Evolutionary conservation across 2,329 filamentous ascomycete genomes (phyloP).

Genomic region (Raffaelea arxii): DNA sequence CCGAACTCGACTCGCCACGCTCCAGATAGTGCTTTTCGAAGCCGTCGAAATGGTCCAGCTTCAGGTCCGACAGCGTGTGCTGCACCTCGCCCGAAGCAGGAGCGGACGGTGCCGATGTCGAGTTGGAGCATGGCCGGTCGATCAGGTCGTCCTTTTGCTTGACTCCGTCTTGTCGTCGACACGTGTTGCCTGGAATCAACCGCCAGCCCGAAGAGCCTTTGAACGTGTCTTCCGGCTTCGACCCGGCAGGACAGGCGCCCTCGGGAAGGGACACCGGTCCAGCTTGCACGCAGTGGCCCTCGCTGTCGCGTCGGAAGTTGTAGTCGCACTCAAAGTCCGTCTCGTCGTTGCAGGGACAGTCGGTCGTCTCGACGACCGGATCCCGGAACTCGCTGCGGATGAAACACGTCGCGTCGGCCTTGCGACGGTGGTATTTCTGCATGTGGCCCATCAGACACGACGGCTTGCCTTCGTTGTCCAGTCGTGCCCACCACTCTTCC

Average conservation of each 20-base stretch:
- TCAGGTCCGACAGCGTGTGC: slow-evolving; percentile 36
- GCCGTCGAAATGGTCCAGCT: slow-evolving; percentile 48
- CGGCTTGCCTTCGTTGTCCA: slow-evolving; percentile 69
- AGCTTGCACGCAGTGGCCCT: slow-evolving; percentile 59
- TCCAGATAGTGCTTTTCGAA: slow-evolving; percentile 68
- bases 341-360: slow-evolving; percentile 69
- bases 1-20: slow-evolving; percentile 52
- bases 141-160: slow-evolving; percentile 61
- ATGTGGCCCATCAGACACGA: slow-evolving; percentile 95
- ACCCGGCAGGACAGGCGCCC: slow-evolving; percentile 55
- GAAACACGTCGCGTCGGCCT: slow-evolving; percentile 82
- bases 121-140: slow-evolving; percentile 67
- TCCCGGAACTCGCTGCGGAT: slow-evolving; percentile 79
- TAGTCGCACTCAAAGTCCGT: slow-evolving; percentile 98
- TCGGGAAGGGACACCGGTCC: slow-evolving; percentile 57
- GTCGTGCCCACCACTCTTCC: slow-evolving; percentile 79
- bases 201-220: slow-evolving; percentile 84
- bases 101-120: slow-evolving; percentile 32
- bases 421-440: slow-evolving; percentile 76
- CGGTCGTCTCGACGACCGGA: slow-evolving; percentile 55
- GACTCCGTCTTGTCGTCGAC: slow-evolving; percentile 49
- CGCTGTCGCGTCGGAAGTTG: slow-evolving; percentile 63
- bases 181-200: slow-evolving; percentile 76
- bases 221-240: slow-evolving; percentile 60
- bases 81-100: slow-evolving; percentile 59